Base-by-base conservation (phyloP, 805 yeast species). In the Zygoascus tannicola region DNA sequence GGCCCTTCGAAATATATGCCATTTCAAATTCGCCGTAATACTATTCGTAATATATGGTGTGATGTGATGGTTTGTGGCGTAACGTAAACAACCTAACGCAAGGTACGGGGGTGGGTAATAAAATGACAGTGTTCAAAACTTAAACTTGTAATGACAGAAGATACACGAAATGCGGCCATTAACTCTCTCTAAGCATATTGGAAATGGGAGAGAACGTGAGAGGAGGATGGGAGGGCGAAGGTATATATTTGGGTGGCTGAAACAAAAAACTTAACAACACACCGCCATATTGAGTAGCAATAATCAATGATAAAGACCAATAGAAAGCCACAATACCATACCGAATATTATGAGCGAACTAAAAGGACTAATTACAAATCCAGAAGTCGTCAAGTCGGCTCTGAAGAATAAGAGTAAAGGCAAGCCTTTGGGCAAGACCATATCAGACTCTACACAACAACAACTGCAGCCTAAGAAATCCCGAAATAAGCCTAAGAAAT, bases 381-480 rank as follows among this genome's bases (percentile, higher is more conserved):
- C 55, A 15, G 47, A 54, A 15, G 50, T 53, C 32, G 56, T 53
- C 23, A 44, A 48, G 44, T 47, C 52, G 32, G 56, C 56, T 23
- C 32, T 53, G 33, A 48, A 33, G n/a, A 48, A 44, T 38, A 35
- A 34, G 14, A 38, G 15, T 14, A 23, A 35, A 7, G 38, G 3
- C 15, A 35, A 32, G n/a, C n/a, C n/a, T n/a, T n/a, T n/a, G 14
- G 32, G 40, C 40, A 36, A 36, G 40, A 15, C 12, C 19, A 28
- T 10, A 28, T 14, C 32, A 28, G 14, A 28, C 37, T 14, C 37
- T 16, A 36, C 14, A 33, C 15, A 15, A n/a, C 14, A 15, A 12
- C 23, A 28, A 22, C 20, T 21, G 32, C 41, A 32, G 38, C 38
- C 34, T 32, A 40, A 32, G 32, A 32, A 30, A 34, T 33, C 16